A percentile compares a stretch with the other conserved stretches of the same genome.
phyloP scores from a whole-genome alignment of 179 eudicot genomes.

The Sideroxylon spinosum region DNA sequence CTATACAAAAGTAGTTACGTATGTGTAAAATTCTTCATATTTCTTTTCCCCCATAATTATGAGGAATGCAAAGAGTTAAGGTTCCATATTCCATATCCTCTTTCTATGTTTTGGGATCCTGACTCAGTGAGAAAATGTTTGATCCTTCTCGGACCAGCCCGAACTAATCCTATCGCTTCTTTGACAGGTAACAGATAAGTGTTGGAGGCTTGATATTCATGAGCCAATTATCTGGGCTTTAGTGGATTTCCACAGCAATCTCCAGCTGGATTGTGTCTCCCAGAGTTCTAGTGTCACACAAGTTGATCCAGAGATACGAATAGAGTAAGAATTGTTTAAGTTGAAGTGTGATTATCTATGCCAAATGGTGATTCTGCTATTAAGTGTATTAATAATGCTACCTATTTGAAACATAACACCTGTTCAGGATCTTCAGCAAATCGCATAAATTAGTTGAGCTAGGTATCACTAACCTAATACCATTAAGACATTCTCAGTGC shows the following conservation, averaged over 20 bases:
- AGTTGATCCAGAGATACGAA: conserved; percentile 98
- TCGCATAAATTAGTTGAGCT: background rate
- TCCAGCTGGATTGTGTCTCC: conserved; percentile 80
- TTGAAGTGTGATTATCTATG: background rate
- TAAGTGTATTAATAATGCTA: background rate
- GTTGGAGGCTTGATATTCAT: conserved; percentile 87
- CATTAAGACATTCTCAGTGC: too few species aligned
- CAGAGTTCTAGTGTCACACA: conserved; percentile 64
- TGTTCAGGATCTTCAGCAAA: background rate
- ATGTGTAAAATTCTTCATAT: too few species aligned
- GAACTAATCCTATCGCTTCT: background rate
- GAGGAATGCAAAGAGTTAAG: too few species aligned
- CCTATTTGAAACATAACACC: conserved; percentile 3
- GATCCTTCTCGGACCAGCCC: too few species aligned
- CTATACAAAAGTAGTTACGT: too few species aligned
- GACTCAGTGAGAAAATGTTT: too few species aligned
- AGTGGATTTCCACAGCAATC: conserved; percentile 71
- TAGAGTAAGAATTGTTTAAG: conserved; percentile 56
- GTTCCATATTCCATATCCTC: too few species aligned
- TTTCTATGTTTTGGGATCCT: too few species aligned
- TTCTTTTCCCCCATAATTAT: too few species aligned
- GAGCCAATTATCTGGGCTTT: conserved; percentile 97
- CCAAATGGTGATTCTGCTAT: background rate
- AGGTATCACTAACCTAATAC: too few species aligned
- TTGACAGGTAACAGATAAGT: conserved; percentile 76